These are phyloP conservation scores for Ustilago hordei DNA, from an alignment of 1,284 basidiomycete species.

Conservation along the genomic window DNA sequence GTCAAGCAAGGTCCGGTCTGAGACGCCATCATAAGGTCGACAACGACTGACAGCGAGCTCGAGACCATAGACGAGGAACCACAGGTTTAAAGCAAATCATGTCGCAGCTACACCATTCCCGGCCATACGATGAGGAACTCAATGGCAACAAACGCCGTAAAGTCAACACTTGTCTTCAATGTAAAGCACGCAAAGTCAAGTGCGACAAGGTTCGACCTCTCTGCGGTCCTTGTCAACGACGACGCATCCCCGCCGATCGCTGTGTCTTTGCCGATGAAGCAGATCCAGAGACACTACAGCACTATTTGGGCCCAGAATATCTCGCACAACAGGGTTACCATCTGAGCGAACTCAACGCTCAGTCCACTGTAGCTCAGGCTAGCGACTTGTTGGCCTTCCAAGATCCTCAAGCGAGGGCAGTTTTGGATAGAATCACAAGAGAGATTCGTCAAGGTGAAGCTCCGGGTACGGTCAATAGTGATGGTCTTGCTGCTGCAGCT, in stretches of 20 bases:
- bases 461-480: conserved; percentile 4
- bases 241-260: conserved; percentile 54
- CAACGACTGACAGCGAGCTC: neutral
- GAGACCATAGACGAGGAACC: neutral
- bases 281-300: conserved; percentile 49
- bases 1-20: neutral
- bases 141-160: conserved; percentile 59
- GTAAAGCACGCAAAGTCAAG: conserved; percentile 63
- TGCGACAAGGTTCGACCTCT: conserved; percentile 64
- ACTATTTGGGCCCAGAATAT: conserved; percentile 41
- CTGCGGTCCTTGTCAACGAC: conserved; percentile 64
- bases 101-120: conserved; percentile 39
- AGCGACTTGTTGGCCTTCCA: conserved; percentile 40
- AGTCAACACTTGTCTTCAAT: conserved; percentile 67
- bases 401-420: conserved; percentile 50
- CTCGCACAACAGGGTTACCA: conserved; percentile 42
- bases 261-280: conserved; percentile 62
- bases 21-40: neutral
- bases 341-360: conserved; percentile 20
- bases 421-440: conserved; percentile 58
- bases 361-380: conserved; percentile 3
- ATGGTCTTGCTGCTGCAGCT: conserved; percentile 8
- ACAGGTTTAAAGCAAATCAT: neutral
- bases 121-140: conserved; percentile 39
- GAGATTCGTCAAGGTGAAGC: conserved; percentile 45